These are phyloP conservation scores for Raffaelea albimanens DNA, from an alignment of 2,329 filamentous ascomycete species.

Conservation along the genomic window DNA sequence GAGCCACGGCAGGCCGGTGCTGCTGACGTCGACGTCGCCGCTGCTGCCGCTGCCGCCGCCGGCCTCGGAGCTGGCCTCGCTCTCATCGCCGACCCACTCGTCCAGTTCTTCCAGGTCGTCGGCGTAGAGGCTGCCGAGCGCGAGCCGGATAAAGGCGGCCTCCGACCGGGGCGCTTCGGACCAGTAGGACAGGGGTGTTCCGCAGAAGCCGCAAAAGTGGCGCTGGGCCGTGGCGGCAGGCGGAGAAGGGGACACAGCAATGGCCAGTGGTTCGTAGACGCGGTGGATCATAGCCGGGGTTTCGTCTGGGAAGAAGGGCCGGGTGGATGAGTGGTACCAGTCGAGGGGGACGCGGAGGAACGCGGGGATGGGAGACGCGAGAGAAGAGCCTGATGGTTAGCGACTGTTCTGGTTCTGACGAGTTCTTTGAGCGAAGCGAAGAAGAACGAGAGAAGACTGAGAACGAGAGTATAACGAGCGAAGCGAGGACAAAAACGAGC, in stretches of 20 bases:
- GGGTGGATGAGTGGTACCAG: slow-evolving; percentile 71
- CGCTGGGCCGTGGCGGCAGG: slow-evolving; percentile 44
- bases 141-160: slow-evolving; percentile 70
- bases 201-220: slow-evolving; percentile 87
- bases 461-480: neutral
- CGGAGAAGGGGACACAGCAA: slow-evolving; percentile 29
- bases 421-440: neutral
- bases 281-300: slow-evolving; percentile 56
- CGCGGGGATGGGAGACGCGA: slow-evolving; percentile 65
- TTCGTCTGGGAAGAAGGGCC: slow-evolving; percentile 72
- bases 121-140: slow-evolving; percentile 64
- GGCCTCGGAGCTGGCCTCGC: slow-evolving; percentile 16
- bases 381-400: slow-evolving; percentile 42
- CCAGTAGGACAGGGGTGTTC: slow-evolving; percentile 78
- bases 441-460: neutral
- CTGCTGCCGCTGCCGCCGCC: neutral
- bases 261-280: slow-evolving; percentile 46
- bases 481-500: neutral
- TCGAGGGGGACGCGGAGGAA: slow-evolving; percentile 74
- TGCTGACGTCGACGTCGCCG: neutral
- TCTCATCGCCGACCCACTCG: slow-evolving; percentile 45
- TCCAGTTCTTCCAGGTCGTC: slow-evolving; percentile 66
- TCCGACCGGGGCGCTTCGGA: slow-evolving; percentile 62
- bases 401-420: neutral
- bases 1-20: slow-evolving; percentile 67